Conservation (phyloP, 345 rosid genomes). For the Boechera stricta region DNA sequence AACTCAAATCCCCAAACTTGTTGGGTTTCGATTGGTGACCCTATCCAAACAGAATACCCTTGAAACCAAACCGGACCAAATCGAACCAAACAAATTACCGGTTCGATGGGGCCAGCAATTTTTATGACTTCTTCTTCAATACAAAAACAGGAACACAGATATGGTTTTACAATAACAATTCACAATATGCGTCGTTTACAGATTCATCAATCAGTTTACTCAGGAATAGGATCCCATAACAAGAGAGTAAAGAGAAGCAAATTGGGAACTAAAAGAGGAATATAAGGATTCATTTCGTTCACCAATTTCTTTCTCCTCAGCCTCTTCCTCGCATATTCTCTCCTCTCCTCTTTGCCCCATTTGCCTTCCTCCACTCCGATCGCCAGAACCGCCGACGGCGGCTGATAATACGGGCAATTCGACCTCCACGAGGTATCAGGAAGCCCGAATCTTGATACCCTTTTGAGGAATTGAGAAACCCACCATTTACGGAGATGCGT, state of each 20-base stretch:
- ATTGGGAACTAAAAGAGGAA: constrained; percentile 69
- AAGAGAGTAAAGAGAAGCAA: constrained; percentile 59
- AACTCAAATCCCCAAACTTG: background rate
- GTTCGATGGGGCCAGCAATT: background rate
- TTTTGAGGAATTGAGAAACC: constrained; percentile 58
- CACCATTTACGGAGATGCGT: constrained; percentile 56
- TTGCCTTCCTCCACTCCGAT: constrained; percentile 67
- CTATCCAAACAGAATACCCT: background rate
- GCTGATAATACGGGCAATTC: constrained; percentile 81
- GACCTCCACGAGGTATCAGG: constrained; percentile 73
- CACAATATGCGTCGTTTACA: background rate
- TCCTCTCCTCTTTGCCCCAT: constrained; percentile 68
- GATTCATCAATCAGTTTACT: constrained; percentile 2
- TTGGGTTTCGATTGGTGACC: background rate
- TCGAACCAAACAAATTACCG: background rate
- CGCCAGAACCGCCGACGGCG: constrained; percentile 70
- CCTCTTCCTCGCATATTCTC: constrained; percentile 64
- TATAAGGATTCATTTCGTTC: constrained; percentile 54
- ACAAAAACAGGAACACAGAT: background rate
- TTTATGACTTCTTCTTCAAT: background rate
- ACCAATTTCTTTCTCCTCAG: constrained; percentile 55
- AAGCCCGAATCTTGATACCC: constrained; percentile 58
- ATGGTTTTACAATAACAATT: background rate
- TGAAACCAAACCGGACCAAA: background rate
- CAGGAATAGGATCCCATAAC: constrained; percentile 60